Evolutionary conservation across 345 rosid species (phyloP), one percentile per base, ranked within the genome.

Genomic region (Raphanus sativus): DNA sequence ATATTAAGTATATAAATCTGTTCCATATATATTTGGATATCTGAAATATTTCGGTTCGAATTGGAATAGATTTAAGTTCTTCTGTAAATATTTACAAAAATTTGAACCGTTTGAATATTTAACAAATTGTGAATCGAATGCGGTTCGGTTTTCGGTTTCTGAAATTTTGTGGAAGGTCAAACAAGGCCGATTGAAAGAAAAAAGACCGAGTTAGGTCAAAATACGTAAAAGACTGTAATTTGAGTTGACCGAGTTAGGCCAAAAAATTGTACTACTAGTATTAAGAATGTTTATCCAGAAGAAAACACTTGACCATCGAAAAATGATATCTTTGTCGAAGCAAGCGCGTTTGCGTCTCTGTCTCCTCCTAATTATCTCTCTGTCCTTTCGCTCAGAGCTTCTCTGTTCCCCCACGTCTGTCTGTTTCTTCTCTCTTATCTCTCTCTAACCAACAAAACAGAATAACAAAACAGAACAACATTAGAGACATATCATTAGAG

Each of bases 281-380:
- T 17, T 12, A 25, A 70, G 65, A 77, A 77, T 25, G 75, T 70
- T 16, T 52, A 28, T 76, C 17, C 4, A 74, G 71, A 74, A 62
- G 62, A 45, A 42, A 38, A 36, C 1, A 67, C 26, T 45, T 42
- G 80, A 70, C 75, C 65, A 48, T 25, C 0, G 21, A 33, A 61
- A 61, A 48, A 15, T n/a, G 69, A 76, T 7, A 68, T 64, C 30
- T 42, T 32, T 62, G 69, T 78, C 32, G 29, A 71, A 71, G 76
- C 33, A 74, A 74, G 30, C 82, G 79, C 75, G 82, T 38, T 73
- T 61, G 78, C 75, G 8, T 74, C 82, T 79, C 82, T 74, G 79
- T 69, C 79, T 74, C 78, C 59, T 55, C 79, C 78, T 77, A 34
- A 48, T 52, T 1, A 65, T 66, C 64, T 80, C 74, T 73, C 69